phyloP scores from a whole-genome alignment of 2,329 filamentous ascomycete genomes.

The Ophiocordyceps polyrhachis-furcata region DNA sequence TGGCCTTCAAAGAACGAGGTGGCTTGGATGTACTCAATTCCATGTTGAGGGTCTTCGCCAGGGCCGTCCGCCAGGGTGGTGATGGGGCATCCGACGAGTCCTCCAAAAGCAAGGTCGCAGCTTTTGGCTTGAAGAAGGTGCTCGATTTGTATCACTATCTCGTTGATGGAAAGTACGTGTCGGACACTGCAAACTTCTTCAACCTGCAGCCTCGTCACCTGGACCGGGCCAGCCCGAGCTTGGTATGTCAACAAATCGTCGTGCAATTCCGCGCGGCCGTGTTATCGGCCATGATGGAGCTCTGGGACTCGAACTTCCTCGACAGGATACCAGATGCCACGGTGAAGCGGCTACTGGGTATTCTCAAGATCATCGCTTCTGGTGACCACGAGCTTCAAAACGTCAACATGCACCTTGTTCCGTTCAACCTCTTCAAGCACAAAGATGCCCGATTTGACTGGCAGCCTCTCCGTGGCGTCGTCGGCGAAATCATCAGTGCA shows the following conservation, averaged over 20 bases:
- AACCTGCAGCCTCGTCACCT: constrained; percentile 20
- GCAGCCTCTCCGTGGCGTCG: constrained; percentile 12
- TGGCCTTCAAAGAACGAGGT: constrained; percentile 67
- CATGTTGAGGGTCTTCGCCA: constrained; percentile 49
- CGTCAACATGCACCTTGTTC: constrained; percentile 30
- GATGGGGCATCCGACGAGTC: constrained; percentile 27
- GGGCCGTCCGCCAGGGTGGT: constrained; percentile 10
- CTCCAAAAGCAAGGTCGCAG: constrained; percentile 28
- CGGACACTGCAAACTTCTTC: constrained; percentile 49
- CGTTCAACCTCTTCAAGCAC: constrained; percentile 24
- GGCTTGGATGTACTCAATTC: constrained; percentile 58
- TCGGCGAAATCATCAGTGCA: constrained; percentile 14
- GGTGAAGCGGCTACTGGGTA: constrained; percentile 63
- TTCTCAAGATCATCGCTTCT: constrained; percentile 58
- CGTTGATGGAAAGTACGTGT: constrained; percentile 58
- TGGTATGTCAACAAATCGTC: constrained; percentile 51
- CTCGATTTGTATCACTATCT: constrained; percentile 64
- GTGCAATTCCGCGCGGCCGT: constrained; percentile 72
- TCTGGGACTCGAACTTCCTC: constrained; percentile 75
- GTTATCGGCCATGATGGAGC: constrained; percentile 52
- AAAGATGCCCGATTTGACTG: constrained; percentile 27
- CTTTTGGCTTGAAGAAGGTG: constrained; percentile 57
- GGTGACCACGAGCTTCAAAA: constrained; percentile 57
- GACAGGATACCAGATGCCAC: constrained; percentile 64
- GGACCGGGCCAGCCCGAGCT: constrained; percentile 22